Evolutionary conservation across 2,329 filamentous ascomycete genomes (phyloP).

Genomic region (Huntiella decipiens): DNA sequence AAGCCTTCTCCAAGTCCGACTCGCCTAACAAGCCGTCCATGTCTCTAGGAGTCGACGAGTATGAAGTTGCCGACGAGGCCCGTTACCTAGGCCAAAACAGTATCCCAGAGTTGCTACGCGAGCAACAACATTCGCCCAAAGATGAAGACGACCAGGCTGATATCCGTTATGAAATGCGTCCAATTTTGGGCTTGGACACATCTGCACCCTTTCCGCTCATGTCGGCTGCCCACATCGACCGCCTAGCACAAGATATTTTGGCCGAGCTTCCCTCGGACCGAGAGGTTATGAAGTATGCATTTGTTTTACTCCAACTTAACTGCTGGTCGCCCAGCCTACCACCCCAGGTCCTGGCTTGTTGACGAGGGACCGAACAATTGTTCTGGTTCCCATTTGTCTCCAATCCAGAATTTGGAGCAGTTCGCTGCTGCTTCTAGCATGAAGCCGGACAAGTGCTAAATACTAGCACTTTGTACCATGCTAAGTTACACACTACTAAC

Average conservation of each 20-base stretch:
- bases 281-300: constrained; percentile 44
- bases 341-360: background rate
- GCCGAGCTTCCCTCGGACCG: constrained; percentile 43
- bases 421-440: too few species aligned
- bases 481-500: background rate
- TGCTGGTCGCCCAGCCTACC: background rate
- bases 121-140: constrained; percentile 33
- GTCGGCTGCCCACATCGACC: constrained; percentile 42
- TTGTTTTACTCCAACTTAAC: background rate
- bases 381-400: background rate
- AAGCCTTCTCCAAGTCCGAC: constrained; percentile 3
- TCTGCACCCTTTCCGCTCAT: constrained; percentile 49
- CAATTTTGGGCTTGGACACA: constrained; percentile 45
- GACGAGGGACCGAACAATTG: background rate
- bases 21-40: constrained; percentile 4
- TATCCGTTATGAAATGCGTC: constrained; percentile 45
- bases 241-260: constrained; percentile 39
- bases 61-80: constrained; percentile 33
- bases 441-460: too few species aligned
- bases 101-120: constrained; percentile 44
- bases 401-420: too few species aligned
- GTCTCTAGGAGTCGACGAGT: constrained; percentile 25
- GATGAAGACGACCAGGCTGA: constrained; percentile 33
- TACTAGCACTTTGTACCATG: too few species aligned
- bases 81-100: constrained; percentile 49